Evolutionary conservation across 371 early-diverging fungal species (phyloP).

Genomic region (Nematocida sp.): DNA sequence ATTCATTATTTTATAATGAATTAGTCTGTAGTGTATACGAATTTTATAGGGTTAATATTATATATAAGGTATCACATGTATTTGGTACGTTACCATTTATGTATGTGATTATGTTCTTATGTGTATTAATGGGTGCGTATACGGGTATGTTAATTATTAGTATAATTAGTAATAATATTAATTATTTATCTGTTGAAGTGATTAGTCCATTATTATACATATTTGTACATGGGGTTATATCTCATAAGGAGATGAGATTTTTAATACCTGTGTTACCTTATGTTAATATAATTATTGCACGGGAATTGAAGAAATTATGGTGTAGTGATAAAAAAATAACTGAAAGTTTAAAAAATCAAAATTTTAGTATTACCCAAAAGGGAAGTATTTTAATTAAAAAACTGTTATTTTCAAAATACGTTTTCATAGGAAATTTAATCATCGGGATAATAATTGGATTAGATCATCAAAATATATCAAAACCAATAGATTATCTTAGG

Average conservation of each 20-base stretch:
- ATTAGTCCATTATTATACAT: slow-evolving; percentile 70
- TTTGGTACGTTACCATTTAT: slow-evolving; percentile 39
- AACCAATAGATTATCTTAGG: slow-evolving; percentile 26
- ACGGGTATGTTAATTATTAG: slow-evolving; percentile 6
- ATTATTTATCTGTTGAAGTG: not conserved
- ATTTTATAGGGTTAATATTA: slow-evolving; percentile 44
- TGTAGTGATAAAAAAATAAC: not conserved
- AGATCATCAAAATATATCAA: slow-evolving; percentile 51
- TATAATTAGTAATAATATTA: not conserved
- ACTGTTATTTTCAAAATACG: slow-evolving; percentile 37
- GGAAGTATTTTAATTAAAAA: not conserved
- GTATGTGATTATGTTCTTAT: slow-evolving; percentile 13
- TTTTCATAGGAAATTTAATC: slow-evolving; percentile 27
- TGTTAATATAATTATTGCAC: slow-evolving; percentile 76
- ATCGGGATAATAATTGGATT: slow-evolving; percentile 33
- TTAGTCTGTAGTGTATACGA: slow-evolving; percentile 2
- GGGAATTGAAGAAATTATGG: slow-evolving; percentile 52
- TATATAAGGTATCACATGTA: slow-evolving; percentile 13
- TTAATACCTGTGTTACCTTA: slow-evolving; percentile 80
- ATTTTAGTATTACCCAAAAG: not conserved
- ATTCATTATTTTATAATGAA: slow-evolving; percentile 38
- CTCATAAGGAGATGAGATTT: slow-evolving; percentile 94
- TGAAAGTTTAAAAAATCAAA: not conserved
- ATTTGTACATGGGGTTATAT: slow-evolving; percentile 74
- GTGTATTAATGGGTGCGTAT: slow-evolving; percentile 41